Percentiles rank a stretch among this genome's conserved stretches.
These are phyloP conservation scores for Kluyveromyces sp. DNA, from an alignment of 1,139 yeast genomes.

Conservation along the genomic window DNA sequence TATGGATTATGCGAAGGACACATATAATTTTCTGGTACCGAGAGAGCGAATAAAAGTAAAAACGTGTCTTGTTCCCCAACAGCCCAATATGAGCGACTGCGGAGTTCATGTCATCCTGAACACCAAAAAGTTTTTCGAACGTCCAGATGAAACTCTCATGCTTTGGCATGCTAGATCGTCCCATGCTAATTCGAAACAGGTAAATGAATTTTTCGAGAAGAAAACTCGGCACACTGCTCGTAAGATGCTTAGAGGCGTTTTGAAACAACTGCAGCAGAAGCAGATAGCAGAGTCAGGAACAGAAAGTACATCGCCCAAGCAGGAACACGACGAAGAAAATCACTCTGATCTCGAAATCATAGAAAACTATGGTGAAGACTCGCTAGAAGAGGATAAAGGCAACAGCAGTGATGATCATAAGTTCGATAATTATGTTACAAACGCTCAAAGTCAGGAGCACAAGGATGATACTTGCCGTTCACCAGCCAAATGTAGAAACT, in stretches of 20 bases:
- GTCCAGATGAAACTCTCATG: constrained; percentile 43
- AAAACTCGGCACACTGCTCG: constrained; percentile 36
- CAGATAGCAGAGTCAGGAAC: constrained; percentile 32
- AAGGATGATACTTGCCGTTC: not conserved
- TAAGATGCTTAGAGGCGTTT: constrained; percentile 31
- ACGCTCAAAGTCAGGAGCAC: not conserved
- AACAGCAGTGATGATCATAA: not conserved
- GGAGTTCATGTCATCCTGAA: constrained; percentile 89
- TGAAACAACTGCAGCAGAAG: constrained; percentile 33
- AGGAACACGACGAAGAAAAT: constrained; percentile 21
- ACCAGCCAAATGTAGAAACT: too few species aligned
- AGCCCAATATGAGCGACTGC: constrained; percentile 87
- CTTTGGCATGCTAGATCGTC: constrained; percentile 39
- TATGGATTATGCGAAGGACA: constrained; percentile 64
- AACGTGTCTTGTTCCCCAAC: constrained; percentile 67
- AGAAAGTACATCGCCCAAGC: constrained; percentile 13
- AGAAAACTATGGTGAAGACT: constrained; percentile 10
- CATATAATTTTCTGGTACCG: constrained; percentile 43
- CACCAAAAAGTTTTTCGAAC: constrained; percentile 54
- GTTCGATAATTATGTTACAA: not conserved
- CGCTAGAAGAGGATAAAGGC: not conserved
- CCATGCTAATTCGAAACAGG: constrained; percentile 11
- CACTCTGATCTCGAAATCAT: constrained; percentile 30
- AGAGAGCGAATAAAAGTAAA: constrained; percentile 39
- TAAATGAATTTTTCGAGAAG: constrained; percentile 32